phyloP scores from a whole-genome alignment of 306 rosid genomes.

The Pterocarpus santalinus region DNA sequence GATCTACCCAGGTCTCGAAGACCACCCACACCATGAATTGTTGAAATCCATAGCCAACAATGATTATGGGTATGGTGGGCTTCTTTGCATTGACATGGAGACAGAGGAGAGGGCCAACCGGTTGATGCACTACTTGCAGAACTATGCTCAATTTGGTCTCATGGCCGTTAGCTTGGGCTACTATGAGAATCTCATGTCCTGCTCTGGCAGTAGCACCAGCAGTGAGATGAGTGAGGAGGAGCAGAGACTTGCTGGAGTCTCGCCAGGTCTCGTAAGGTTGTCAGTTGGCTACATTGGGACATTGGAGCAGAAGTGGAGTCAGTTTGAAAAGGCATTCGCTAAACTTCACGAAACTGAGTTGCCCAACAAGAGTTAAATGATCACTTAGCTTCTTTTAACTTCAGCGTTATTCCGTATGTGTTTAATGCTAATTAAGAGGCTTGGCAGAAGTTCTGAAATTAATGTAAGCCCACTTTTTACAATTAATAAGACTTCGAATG shows the following conservation, averaged over 20 bases:
- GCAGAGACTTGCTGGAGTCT: slow-evolving; percentile 71
- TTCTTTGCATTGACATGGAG: slow-evolving; percentile 83
- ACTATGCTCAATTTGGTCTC: slow-evolving; percentile 72
- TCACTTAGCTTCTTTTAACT: not conserved
- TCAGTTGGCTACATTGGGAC: slow-evolving; percentile 84
- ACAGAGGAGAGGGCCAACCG: slow-evolving; percentile 78
- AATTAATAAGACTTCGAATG: too few relatives aligned
- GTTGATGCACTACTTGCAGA: slow-evolving; percentile 70
- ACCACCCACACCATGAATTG: slow-evolving; percentile 73
- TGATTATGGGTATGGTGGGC: slow-evolving; percentile 82
- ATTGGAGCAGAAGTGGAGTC: slow-evolving; percentile 85
- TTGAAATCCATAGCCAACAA: slow-evolving; percentile 65
- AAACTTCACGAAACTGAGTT: slow-evolving; percentile 43
- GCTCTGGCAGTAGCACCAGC: slow-evolving; percentile 94
- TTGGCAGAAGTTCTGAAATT: too few relatives aligned
- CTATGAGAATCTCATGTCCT: slow-evolving; percentile 88
- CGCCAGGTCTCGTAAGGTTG: slow-evolving; percentile 80
- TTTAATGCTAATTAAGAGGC: too few relatives aligned
- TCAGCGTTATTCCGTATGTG: too few relatives aligned
- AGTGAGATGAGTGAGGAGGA: slow-evolving; percentile 76
- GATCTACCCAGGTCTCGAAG: slow-evolving; percentile 81
- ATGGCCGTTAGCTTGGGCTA: slow-evolving; percentile 92
- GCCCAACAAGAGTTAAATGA: not conserved
- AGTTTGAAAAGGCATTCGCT: slow-evolving; percentile 69
- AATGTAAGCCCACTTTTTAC: too few relatives aligned